Evolutionary conservation across 2,329 filamentous ascomycete species (phyloP).

Genomic region (Amauroascus niger): DNA sequence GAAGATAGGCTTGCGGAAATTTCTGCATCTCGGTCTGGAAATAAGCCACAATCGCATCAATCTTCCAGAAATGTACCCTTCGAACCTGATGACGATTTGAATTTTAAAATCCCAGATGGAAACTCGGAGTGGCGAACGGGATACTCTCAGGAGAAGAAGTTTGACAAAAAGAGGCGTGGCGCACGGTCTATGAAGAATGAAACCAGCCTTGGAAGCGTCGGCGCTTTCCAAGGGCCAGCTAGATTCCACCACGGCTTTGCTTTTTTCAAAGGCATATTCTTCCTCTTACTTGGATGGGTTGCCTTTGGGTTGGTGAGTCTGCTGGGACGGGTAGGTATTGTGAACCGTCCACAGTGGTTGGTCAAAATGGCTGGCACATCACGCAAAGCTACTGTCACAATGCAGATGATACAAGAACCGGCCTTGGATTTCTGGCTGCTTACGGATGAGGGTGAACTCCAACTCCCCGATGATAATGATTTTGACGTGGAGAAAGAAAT

Average conservation of each 20-base stretch:
- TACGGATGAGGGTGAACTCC: conserved; percentile 44
- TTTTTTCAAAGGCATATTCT: conserved; percentile 65
- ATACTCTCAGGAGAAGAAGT: conserved; percentile 38
- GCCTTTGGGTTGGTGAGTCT: conserved; percentile 47
- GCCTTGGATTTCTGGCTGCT: conserved; percentile 46
- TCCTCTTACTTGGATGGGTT: conserved; percentile 51
- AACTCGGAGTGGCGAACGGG: conserved; percentile 37
- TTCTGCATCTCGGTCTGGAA: conserved; percentile 41
- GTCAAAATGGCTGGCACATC: conserved; percentile 28
- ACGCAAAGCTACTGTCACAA: conserved; percentile 18
- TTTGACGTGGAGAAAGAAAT: conserved; percentile 77
- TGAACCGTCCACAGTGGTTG: conserved; percentile 55
- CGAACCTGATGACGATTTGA: conserved; percentile 26
- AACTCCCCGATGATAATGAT: conserved; percentile 50
- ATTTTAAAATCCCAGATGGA: conserved; percentile 29
- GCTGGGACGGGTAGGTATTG: conserved; percentile 52
- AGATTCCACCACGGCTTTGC: conserved; percentile 65
- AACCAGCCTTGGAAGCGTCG: conserved; percentile 53
- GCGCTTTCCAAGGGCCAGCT: conserved; percentile 65
- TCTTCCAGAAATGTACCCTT: not conserved
- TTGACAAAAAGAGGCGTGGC: conserved; percentile 32
- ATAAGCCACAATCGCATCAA: conserved; percentile 14
- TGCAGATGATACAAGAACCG: conserved; percentile 14
- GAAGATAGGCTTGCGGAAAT: conserved; percentile 73
- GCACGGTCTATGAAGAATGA: conserved; percentile 30